Evolutionary conservation across 306 rosid genomes (phyloP), one percentile per base, ranked within the genome.

Genomic region (Cucurbita argyrosperma): DNA sequence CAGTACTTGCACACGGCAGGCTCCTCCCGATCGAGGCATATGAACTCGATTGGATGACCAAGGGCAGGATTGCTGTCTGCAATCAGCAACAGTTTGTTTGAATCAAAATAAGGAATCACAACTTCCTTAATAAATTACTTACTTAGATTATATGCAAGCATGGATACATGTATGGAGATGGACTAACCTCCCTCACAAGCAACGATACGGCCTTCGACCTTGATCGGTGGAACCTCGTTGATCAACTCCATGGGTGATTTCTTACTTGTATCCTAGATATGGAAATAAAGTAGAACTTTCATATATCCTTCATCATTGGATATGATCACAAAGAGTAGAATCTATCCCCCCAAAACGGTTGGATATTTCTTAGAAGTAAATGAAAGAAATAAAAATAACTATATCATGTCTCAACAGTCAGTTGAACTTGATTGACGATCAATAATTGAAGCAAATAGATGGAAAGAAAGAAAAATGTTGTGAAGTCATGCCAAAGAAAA

Each of bases 191-290:
- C 97, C 82, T 88, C 98, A 77, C 97, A 94, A 52, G 97, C 96
- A 85, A 88, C 92, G n/a, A 90, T 86, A 78, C 97, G 91, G 86
- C 90, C 91, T 80, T 89, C 88, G 39, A 90, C 96, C 88, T 90
- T 86, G 77, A 94, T 90, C 39, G 98, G 98, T 21, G 95, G 98
- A 76, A 94, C 98, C 81, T 94, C 97, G 70, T 90, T 90, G 80
- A 90, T 94, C 86, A 94, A 82, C 89, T 90, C 97, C 98, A 90
- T 94, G 46, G 98, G 98, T 67, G 98, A 94, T 79, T 89, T 94
- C 88, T 90, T 89, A 82, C 97, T 84, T 8, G 84, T 79, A 70
- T 94, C 98, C 98, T 94, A 76, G 4, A 78, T 57, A 69, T 78
- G 66, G 58, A 72, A 72, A 79, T n/a, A 40, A 60, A 30, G 57